These are phyloP conservation scores for Haematococcus sp. DNA, from an alignment of 139 green algal genomes.

Conservation along the genomic window DNA sequence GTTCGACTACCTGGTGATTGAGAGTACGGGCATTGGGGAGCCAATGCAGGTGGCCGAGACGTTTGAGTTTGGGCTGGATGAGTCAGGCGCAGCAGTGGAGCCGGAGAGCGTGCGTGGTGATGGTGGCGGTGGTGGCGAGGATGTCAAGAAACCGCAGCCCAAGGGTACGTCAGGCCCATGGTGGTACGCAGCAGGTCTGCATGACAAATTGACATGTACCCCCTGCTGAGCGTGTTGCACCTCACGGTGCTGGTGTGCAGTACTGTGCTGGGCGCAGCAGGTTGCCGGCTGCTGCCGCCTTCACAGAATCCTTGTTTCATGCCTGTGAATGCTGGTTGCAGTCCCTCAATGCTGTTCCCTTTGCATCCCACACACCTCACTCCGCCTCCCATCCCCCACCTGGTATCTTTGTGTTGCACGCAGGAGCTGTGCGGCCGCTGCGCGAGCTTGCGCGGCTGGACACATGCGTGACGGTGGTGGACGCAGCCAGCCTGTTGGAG, in stretches of 20 bases:
- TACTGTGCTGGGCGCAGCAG: too few species aligned
- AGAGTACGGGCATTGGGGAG: constrained; percentile 78
- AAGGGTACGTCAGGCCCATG: too few species aligned
- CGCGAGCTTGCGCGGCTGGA: constrained; percentile 54
- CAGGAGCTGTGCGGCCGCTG: constrained; percentile 21
- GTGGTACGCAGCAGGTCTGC: too few species aligned
- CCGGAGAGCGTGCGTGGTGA: not conserved
- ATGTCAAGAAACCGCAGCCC: not conserved
- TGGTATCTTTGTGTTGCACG: not conserved
- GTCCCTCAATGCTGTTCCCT: too few species aligned
- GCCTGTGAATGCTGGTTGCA: too few species aligned
- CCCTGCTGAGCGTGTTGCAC: too few species aligned
- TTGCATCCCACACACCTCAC: too few species aligned
- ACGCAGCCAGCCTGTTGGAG: constrained; percentile 47
- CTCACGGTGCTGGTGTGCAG: too few species aligned
- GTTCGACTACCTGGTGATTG: constrained; percentile 81
- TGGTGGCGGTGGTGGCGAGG: constrained; percentile 17
- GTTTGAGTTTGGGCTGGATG: constrained; percentile 47
- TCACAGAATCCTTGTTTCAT: too few species aligned
- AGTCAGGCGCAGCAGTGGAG: constrained; percentile 5
- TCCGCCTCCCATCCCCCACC: too few species aligned
- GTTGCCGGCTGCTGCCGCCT: too few species aligned
- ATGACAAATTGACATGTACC: too few species aligned
- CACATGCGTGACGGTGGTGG: constrained; percentile 75
- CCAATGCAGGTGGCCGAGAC: constrained; percentile 70